A percentile compares a stretch with the other conserved stretches of the same genome.
Conservation (phyloP, 805 yeast genomes). For the Metschnikowia aberdeeniae region DNA sequence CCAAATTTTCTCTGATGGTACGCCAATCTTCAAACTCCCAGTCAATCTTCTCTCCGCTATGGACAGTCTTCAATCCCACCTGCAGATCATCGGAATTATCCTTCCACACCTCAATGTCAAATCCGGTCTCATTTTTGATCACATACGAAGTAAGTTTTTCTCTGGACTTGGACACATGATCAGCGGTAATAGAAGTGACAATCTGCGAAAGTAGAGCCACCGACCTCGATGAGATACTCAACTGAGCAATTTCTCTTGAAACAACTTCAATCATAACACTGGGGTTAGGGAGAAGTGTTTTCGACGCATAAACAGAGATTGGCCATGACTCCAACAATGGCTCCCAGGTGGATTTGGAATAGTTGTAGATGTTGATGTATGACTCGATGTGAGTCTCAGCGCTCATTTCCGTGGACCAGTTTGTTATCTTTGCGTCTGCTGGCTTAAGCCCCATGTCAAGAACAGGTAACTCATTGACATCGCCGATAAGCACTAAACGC, state of each 20-base stretch:
- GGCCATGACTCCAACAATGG: conserved; percentile 90
- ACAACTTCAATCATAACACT: conserved; percentile 60
- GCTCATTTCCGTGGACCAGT: conserved; percentile 84
- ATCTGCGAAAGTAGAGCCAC: conserved; percentile 74
- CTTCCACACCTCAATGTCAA: conserved; percentile 78
- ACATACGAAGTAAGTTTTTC: conserved; percentile 81
- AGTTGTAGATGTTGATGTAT: conserved; percentile 74
- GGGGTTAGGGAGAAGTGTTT: conserved; percentile 41
- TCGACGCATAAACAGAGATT: conserved; percentile 64
- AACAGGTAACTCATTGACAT: conserved; percentile 85
- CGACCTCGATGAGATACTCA: conserved; percentile 77
- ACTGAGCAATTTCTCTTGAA: conserved; percentile 73
- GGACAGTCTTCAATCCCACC: conserved; percentile 30
- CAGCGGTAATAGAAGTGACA: conserved; percentile 51
- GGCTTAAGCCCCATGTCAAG: conserved; percentile 71
- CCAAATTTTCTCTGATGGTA: conserved; percentile 72
- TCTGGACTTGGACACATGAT: conserved; percentile 54
- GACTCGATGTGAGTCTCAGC: conserved; percentile 64
- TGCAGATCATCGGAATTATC: conserved; percentile 36
- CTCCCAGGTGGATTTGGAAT: conserved; percentile 91
- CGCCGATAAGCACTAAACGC: conserved; percentile 81
- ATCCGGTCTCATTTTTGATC: conserved; percentile 81
- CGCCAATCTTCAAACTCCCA: conserved; percentile 98
- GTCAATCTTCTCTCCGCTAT: conserved; percentile 50
- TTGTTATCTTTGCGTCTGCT: conserved; percentile 61